phyloP scores from a whole-genome alignment of 2,329 filamentous ascomycete species.

The Fusarium tuaranense region DNA sequence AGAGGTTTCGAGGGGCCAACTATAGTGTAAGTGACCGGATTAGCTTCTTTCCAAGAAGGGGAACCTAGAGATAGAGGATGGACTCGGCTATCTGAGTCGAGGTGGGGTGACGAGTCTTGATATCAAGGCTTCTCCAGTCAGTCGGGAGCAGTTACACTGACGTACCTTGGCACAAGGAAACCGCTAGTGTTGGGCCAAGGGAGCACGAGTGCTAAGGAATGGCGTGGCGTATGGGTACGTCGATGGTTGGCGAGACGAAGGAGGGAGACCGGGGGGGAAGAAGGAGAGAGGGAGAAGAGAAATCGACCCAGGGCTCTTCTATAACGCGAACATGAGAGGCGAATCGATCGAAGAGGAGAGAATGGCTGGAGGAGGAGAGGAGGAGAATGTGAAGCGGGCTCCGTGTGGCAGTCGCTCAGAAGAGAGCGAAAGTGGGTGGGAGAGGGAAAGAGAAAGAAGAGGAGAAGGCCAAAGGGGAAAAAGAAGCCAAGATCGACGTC shows the following conservation, averaged over 20 bases:
- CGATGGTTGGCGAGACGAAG: conserved; percentile 19
- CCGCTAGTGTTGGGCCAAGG: conserved; percentile 23
- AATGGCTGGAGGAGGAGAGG: background rate
- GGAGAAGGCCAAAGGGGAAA: conserved; percentile 28
- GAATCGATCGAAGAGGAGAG: conserved; percentile 11
- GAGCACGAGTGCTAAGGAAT: conserved; percentile 23
- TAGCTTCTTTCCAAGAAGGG: conserved; percentile 19
- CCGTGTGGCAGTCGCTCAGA: conserved; percentile 33
- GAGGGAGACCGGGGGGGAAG: conserved; percentile 2
- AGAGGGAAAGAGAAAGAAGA: conserved; percentile 18
- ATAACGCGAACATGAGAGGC: conserved; percentile 52
- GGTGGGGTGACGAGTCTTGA: conserved; percentile 35
- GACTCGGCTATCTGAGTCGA: conserved; percentile 20
- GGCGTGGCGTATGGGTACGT: conserved; percentile 31
- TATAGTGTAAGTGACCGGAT: conserved; percentile 6
- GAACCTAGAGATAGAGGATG: conserved; percentile 5
- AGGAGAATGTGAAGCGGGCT: background rate
- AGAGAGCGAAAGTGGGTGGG: conserved; percentile 30
- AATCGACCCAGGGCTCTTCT: conserved; percentile 46
- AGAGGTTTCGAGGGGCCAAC: conserved; percentile 7
- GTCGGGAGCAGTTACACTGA: conserved; percentile 16
- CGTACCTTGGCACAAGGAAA: conserved; percentile 36
- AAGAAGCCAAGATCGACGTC: conserved; percentile 40
- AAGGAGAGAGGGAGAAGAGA: conserved; percentile 33
- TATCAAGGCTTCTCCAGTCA: conserved; percentile 2